Conservation (phyloP, 164 flowering plant species). For the Aristolochia contorta region DNA sequence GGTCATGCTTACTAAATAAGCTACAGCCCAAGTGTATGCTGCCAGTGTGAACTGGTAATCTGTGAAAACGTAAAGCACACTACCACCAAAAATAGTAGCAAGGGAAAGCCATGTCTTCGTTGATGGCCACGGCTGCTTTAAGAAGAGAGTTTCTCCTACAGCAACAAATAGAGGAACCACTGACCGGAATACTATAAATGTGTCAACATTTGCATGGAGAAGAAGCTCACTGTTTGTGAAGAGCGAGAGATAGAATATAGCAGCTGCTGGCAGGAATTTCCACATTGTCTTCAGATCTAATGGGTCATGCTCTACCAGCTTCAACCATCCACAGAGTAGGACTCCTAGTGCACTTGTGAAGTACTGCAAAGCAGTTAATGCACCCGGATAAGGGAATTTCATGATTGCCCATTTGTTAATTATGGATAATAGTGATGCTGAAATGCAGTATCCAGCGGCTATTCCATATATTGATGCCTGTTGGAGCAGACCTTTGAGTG, state of each 20-base stretch:
- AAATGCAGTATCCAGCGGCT: conserved; percentile 86
- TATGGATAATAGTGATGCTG: conserved; percentile 86
- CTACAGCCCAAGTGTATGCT: conserved; percentile 90
- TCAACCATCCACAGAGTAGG: conserved; percentile 50
- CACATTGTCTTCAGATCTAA: conserved; percentile 68
- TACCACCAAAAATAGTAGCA: conserved; percentile 79
- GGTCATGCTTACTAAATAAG: conserved; percentile 86
- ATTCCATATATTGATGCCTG: conserved; percentile 73
- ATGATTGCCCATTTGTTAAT: conserved; percentile 98
- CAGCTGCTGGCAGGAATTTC: conserved; percentile 90
- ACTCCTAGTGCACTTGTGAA: conserved; percentile 89
- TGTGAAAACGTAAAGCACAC: conserved; percentile 77
- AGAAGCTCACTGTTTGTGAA: conserved; percentile 97
- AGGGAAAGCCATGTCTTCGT: conserved; percentile 75
- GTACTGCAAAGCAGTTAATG: conserved; percentile 87
- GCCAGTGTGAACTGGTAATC: conserved; percentile 81
- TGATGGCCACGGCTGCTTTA: conserved; percentile 97
- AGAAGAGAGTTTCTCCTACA: conserved; percentile 72
- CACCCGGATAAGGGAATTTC: conserved; percentile 96
- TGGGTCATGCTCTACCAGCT: conserved; percentile 53
- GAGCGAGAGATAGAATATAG: conserved; percentile 84
- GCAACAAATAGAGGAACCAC: conserved; percentile 92
- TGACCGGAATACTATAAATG: conserved; percentile 54
- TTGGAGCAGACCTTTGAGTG: conserved; percentile 25
- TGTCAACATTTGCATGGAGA: conserved; percentile 48